Percentiles rank a stretch among this genome's conserved stretches.
Conservation (phyloP, 768 basidiomycete species). For the Leucocoprinus leucothites region DNA sequence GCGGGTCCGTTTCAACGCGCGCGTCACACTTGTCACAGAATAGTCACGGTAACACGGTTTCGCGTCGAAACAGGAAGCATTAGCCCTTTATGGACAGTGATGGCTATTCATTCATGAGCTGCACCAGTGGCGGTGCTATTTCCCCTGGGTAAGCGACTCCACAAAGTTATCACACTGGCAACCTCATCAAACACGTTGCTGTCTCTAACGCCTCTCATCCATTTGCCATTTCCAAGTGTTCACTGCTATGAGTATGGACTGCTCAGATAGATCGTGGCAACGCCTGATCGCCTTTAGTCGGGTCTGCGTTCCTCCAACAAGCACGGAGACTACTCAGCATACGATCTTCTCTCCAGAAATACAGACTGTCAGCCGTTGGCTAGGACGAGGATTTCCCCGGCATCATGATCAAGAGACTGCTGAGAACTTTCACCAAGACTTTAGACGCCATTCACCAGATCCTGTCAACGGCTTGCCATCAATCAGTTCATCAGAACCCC, state of each 20-base stretch:
- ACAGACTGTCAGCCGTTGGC: background rate
- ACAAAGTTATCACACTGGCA: constrained; percentile 3
- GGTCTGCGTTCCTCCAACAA: background rate
- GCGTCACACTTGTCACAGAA: constrained; percentile 6
- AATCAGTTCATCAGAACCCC: background rate
- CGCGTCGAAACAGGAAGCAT: background rate
- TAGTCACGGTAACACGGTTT: background rate
- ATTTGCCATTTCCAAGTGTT: background rate
- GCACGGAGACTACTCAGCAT: no score
- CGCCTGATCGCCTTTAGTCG: background rate
- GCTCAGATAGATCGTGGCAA: no score
- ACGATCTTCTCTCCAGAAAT: no score
- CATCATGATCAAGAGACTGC: no score
- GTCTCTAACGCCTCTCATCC: background rate
- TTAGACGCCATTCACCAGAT: background rate
- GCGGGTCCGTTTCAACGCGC: constrained; percentile 8
- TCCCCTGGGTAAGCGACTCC: constrained; percentile 7
- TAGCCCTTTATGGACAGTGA: background rate
- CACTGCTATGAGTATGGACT: no score
- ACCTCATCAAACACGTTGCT: constrained; percentile 6
- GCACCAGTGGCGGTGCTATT: constrained; percentile 6
- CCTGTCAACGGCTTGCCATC: background rate
- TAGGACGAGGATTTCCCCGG: background rate
- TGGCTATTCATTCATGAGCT: background rate
- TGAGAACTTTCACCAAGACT: background rate